Conservation (phyloP, 1,284 basidiomycete genomes). For the Microbotryum scabiosae region DNA sequence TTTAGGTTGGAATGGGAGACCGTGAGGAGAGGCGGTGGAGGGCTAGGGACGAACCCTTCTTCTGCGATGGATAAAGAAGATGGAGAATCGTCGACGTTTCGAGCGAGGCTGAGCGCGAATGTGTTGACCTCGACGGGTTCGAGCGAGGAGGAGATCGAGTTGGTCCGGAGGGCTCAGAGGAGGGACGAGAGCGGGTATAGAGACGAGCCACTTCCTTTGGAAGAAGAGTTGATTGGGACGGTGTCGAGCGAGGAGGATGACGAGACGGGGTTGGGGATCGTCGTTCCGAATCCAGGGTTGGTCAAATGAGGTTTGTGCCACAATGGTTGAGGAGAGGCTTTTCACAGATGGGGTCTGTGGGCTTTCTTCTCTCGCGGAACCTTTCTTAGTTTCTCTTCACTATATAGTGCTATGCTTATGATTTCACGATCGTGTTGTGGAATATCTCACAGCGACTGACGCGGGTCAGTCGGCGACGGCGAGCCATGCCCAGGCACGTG, state of each 20-base stretch:
- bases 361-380: no score
- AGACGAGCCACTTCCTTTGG: background rate
- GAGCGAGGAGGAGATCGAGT: slow-evolving; percentile 10
- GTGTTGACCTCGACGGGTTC: no score
- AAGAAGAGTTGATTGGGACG: background rate
- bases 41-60: background rate
- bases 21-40: slow-evolving; percentile 49
- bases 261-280: slow-evolving; percentile 7
- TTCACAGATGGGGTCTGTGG: no score
- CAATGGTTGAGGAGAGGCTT: no score
- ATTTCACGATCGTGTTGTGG: no score
- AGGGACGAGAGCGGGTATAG: background rate
- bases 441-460: no score
- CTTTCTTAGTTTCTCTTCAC: no score
- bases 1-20: slow-evolving; percentile 92
- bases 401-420: no score
- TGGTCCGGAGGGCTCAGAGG: background rate
- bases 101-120: slow-evolving; percentile 6
- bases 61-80: slow-evolving; percentile 14
- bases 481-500: no score
- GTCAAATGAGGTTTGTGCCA: background rate
- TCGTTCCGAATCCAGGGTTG: background rate
- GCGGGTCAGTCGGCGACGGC: no score
- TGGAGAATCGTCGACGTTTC: slow-evolving; percentile 5
- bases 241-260: background rate